A percentile compares a stretch with the other conserved stretches of the same genome.
Evolutionary conservation across 2,329 filamentous ascomycete species (phyloP).

Genomic region (Macrophomina tecta): DNA sequence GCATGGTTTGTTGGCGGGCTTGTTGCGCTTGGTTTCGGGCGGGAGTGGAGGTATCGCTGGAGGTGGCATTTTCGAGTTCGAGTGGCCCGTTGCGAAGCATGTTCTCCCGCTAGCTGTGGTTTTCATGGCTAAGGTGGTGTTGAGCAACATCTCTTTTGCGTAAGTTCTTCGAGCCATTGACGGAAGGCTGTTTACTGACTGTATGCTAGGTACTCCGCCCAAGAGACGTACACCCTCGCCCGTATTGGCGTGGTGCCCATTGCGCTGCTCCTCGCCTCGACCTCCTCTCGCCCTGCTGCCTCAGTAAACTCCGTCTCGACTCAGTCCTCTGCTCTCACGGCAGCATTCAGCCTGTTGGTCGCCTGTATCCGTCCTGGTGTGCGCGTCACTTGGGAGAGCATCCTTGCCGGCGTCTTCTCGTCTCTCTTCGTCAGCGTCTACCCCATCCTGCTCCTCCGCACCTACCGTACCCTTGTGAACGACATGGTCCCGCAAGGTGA

Average conservation of each 20-base stretch:
- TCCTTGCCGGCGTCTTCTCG: slow-evolving; percentile 59
- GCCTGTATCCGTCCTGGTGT: slow-evolving; percentile 53
- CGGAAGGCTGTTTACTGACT: slow-evolving; percentile 11
- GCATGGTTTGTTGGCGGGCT: slow-evolving; percentile 29
- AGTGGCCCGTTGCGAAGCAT: slow-evolving; percentile 53
- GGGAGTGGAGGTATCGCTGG: slow-evolving; percentile 58
- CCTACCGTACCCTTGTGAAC: slow-evolving; percentile 55
- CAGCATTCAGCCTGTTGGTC: slow-evolving; percentile 58
- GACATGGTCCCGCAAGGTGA: slow-evolving; percentile 53
- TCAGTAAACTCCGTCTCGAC: slow-evolving; percentile 55
- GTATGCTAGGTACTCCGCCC: slow-evolving; percentile 52
- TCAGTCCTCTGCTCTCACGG: slow-evolving; percentile 57
- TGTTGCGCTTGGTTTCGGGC: slow-evolving; percentile 46
- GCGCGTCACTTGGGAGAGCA: slow-evolving; percentile 59
- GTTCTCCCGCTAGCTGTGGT: slow-evolving; percentile 57
- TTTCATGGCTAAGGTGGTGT: slow-evolving; percentile 57
- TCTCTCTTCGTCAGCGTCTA: slow-evolving; percentile 59
- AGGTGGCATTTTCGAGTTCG: slow-evolving; percentile 61
- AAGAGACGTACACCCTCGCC: slow-evolving; percentile 59
- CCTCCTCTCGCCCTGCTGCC: slow-evolving; percentile 53
- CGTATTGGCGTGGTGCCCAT: slow-evolving; percentile 59
- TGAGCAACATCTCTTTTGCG: slow-evolving; percentile 62
- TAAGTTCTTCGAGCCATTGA: slow-evolving; percentile 34
- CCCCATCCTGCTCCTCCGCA: slow-evolving; percentile 57
- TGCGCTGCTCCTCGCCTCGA: slow-evolving; percentile 55